These are phyloP conservation scores for Panicum virgatum DNA, from an alignment of 202 grass and related monocot genomes.

Conservation along the genomic window DNA sequence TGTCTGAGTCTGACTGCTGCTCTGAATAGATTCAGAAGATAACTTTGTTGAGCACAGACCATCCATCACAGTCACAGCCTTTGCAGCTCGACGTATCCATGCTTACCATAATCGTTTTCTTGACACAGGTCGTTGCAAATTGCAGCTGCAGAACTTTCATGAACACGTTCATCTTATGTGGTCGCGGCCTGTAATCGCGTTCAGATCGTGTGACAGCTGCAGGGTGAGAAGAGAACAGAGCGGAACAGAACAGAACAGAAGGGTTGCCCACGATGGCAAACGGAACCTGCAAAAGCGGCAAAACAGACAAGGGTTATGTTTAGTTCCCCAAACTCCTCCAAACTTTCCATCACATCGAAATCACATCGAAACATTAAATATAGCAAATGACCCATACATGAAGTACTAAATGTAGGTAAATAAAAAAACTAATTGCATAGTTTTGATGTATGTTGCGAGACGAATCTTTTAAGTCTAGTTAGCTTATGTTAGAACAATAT, in stretches of 20 bases:
- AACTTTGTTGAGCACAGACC: background rate
- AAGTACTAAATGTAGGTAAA: too few species aligned
- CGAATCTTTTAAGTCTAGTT: too few species aligned
- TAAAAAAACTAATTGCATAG: too few species aligned
- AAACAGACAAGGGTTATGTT: too few species aligned
- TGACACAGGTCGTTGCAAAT: background rate
- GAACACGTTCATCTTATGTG: background rate
- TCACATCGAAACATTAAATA: too few species aligned
- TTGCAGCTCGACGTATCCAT: background rate
- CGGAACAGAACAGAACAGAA: background rate
- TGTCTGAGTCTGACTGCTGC: background rate
- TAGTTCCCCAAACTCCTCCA: too few species aligned
- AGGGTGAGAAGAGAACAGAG: background rate
- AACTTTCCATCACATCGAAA: too few species aligned
- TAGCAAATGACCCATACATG: too few species aligned
- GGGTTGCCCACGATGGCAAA: background rate
- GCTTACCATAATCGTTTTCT: background rate
- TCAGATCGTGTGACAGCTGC: background rate
- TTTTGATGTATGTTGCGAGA: too few species aligned
- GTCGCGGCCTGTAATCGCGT: background rate
- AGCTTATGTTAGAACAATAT: too few species aligned
- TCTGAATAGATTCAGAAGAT: background rate
- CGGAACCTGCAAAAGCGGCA: conserved; percentile 8
- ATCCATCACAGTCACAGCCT: background rate
- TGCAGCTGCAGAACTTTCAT: background rate